Evolutionary conservation across 495 filamentous ascomycete genomes (phyloP).

Genomic region (Aspergillus sparsus): DNA sequence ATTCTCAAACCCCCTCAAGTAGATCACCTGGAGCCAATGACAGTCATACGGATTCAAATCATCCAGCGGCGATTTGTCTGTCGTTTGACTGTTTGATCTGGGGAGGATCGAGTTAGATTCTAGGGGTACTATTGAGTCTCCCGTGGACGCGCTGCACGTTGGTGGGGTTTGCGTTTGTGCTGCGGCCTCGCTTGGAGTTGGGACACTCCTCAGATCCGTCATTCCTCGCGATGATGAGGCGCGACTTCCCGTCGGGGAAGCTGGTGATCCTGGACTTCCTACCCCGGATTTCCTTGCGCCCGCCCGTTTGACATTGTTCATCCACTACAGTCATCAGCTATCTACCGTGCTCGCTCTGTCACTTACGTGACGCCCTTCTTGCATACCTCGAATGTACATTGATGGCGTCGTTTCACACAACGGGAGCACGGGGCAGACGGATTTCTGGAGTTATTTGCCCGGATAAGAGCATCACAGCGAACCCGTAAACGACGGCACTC

Average conservation of each 20-base stretch:
- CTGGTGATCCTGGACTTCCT: neutral
- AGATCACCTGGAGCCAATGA: neutral
- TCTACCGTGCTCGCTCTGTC: no score
- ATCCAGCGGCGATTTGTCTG: neutral
- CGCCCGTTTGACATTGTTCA: constrained; percentile 8
- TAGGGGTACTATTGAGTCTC: no score
- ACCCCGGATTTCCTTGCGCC: neutral
- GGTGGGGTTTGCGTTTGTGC: no score
- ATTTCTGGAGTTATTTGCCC: neutral
- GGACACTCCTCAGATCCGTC: no score
- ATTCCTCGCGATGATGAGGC: no score
- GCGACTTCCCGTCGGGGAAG: neutral
- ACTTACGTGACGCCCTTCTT: no score
- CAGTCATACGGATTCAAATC: neutral
- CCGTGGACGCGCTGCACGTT: no score
- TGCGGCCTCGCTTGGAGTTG: no score
- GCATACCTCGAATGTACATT: constrained; percentile 12
- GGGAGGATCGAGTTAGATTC: no score
- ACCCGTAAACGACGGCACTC: constrained; percentile 14
- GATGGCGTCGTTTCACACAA: neutral
- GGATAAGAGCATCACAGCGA: constrained; percentile 10
- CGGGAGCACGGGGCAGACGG: constrained; percentile 1
- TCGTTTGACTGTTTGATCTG: neutral
- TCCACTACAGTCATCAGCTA: constrained; percentile 1
- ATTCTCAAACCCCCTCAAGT: constrained; percentile 1